Percentiles rank a stretch among this genome's conserved stretches.
phyloP scores from a whole-genome alignment of 257 asterid genomes.

The Haberlea rhodopensis region DNA sequence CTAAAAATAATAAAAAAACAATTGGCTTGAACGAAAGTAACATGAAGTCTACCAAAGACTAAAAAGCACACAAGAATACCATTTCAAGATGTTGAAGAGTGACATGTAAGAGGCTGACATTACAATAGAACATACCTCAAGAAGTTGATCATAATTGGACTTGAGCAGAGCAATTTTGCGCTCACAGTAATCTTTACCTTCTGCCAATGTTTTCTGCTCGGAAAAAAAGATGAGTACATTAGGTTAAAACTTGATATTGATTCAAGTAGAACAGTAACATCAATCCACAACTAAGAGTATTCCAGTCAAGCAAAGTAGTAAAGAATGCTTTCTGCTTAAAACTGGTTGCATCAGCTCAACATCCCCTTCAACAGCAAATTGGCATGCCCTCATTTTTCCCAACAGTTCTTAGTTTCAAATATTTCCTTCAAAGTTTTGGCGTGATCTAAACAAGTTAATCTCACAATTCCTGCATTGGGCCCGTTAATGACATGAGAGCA shows the following conservation, averaged over 20 bases:
- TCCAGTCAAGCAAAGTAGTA: conserved; percentile 1
- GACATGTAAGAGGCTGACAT: not conserved
- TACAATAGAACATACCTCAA: conserved; percentile 56
- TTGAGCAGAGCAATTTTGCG: conserved; percentile 75
- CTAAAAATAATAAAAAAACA: too few species aligned
- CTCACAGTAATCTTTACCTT: conserved; percentile 93
- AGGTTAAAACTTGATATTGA: conserved; percentile 6
- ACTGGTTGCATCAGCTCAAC: not conserved
- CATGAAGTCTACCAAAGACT: not conserved
- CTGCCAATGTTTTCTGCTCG: conserved; percentile 79
- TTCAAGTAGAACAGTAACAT: not conserved
- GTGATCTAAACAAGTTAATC: not conserved
- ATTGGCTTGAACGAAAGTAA: conserved; percentile 1
- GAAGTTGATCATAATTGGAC: conserved; percentile 92
- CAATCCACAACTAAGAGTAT: not conserved
- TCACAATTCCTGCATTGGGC: too few species aligned
- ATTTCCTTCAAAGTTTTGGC: not conserved
- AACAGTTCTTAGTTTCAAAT: too few species aligned
- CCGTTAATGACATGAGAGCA: too few species aligned
- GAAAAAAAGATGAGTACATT: conserved; percentile 17
- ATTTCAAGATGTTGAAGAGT: not conserved
- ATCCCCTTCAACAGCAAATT: too few species aligned
- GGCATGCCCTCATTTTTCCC: too few species aligned
- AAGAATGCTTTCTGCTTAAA: conserved; percentile 4
- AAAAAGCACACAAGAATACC: not conserved